Percentiles rank a stretch among this genome's conserved stretches.
phyloP scores from a whole-genome alignment of 345 rosid species.

The Toxicodendron radicans region DNA sequence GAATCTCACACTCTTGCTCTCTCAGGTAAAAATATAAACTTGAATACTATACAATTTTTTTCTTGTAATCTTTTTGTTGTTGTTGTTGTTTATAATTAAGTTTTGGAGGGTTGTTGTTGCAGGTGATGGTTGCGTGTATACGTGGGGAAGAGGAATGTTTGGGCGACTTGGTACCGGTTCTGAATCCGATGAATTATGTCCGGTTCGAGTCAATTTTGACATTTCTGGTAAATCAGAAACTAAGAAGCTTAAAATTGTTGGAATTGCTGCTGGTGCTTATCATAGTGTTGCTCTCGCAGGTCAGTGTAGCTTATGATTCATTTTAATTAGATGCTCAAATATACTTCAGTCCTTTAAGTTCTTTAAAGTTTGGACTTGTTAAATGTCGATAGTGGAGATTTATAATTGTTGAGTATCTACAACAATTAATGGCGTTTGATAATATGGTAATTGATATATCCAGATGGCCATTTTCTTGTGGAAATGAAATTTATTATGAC shows the following conservation, averaged over 20 bases:
- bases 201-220: slow-evolving; percentile 51
- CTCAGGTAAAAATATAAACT: slow-evolving; percentile 41
- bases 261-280: slow-evolving; percentile 86
- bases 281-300: slow-evolving; percentile 88
- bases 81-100: background rate
- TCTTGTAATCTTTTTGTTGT: background rate
- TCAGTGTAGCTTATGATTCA: slow-evolving; percentile 18
- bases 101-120: slow-evolving; percentile 11
- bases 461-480: slow-evolving; percentile 1
- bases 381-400: background rate
- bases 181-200: slow-evolving; percentile 67
- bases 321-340: background rate
- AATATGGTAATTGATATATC: background rate
- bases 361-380: background rate
- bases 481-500: background rate
- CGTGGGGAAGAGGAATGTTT: slow-evolving; percentile 97
- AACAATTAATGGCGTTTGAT: background rate
- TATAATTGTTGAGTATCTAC: background rate
- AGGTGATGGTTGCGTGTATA: slow-evolving; percentile 79
- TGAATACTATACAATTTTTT: background rate
- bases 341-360: too few relatives aligned
- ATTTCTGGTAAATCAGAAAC: slow-evolving; percentile 20
- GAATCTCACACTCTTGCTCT: slow-evolving; percentile 87
- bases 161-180: slow-evolving; percentile 83
- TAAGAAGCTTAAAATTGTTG: slow-evolving; percentile 51